Evolutionary conservation across 352 stramenopile species (phyloP), one percentile per base, ranked within the genome.

Genomic region (Phytophthora ramorum): DNA sequence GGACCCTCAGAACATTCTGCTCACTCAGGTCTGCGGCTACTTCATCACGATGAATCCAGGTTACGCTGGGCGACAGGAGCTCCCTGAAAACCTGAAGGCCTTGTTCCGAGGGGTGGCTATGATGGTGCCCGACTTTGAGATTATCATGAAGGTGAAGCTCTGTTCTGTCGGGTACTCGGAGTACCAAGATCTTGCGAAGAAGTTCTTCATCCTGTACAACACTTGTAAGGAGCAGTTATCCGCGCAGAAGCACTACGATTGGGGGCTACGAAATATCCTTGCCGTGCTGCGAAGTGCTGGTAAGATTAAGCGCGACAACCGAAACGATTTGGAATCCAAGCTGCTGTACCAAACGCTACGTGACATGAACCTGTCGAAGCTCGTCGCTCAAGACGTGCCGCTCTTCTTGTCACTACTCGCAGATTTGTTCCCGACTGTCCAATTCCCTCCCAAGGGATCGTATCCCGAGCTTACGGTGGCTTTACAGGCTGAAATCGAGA

Each of bases 11-110:
- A 98, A 99, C 73, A 98, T 99, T 58, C 63, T 98, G 41, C 79
- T 99, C 3, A 96, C 97, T 32, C 96, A 95, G 12, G 93, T 98
- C 9, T 98, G 96, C 55, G 97, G 96, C 3, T 99, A 98, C 73
- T 99, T 99, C 70, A 99, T 99, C 66, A 99, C 97, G 2, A 99
- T 99, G 97, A 99, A 99, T 73, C 97, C 97, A 4, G 97, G 97
- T 49, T 99, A 99, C 67, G 97, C 97, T 47, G 97, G 97, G 52
- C 89, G 97, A 7, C 97, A 99, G 69, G 97, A 99, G 69, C 77
- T 99, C 2, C 97, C 97, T 6, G 97, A 99, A 75, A 99, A 99
- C 68, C 81, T 99, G 8, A 99, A 99, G 74, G 96, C 96, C 9
- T 78, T 97, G 7, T 97, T 97, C 64, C 82, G 91, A 46, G 84